Evolutionary conservation across 495 filamentous ascomycete species (phyloP).

Genomic region (Tuber aestivum): DNA sequence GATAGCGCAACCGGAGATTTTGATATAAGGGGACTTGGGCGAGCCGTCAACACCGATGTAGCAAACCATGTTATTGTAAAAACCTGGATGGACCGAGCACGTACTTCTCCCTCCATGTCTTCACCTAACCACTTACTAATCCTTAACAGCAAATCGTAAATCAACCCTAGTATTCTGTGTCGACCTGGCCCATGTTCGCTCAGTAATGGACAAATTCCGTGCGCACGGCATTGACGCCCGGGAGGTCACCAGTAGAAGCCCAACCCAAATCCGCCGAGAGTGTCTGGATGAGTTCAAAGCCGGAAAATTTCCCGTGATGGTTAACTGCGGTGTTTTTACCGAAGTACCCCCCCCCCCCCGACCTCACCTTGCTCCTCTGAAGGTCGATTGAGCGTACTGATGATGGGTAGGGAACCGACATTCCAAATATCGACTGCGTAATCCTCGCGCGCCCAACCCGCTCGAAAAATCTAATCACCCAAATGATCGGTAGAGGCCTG

Average conservation of each 20-base stretch:
- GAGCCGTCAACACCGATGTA: conserved; percentile 68
- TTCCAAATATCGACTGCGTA: conserved; percentile 94
- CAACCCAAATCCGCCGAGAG: conserved; percentile 57
- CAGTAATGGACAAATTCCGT: conserved; percentile 69
- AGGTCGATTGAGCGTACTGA: conserved; percentile 5
- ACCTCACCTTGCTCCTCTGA: not conserved
- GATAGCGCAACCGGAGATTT: conserved; percentile 70
- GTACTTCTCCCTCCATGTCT: conserved; percentile 9
- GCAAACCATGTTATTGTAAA: conserved; percentile 76
- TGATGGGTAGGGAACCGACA: conserved; percentile 61
- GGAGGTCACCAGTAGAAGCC: conserved; percentile 74
- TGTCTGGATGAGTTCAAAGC: conserved; percentile 66
- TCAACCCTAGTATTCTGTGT: conserved; percentile 93
- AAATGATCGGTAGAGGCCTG: conserved; percentile 97
- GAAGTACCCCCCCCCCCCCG: conserved; percentile 50
- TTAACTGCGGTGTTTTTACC: conserved; percentile 95
- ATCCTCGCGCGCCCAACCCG: conserved; percentile 81
- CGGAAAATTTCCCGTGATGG: conserved; percentile 73
- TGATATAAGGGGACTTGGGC: conserved; percentile 62
- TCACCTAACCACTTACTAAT: not conserved
- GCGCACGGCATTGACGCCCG: conserved; percentile 71
- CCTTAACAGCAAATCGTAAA: conserved; percentile 51
- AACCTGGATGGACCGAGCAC: conserved; percentile 74
- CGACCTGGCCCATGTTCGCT: conserved; percentile 70
- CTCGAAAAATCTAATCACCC: conserved; percentile 82